Evolutionary conservation across 768 basidiomycete species (phyloP).

Genomic region (Lactifluus rugatus): DNA sequence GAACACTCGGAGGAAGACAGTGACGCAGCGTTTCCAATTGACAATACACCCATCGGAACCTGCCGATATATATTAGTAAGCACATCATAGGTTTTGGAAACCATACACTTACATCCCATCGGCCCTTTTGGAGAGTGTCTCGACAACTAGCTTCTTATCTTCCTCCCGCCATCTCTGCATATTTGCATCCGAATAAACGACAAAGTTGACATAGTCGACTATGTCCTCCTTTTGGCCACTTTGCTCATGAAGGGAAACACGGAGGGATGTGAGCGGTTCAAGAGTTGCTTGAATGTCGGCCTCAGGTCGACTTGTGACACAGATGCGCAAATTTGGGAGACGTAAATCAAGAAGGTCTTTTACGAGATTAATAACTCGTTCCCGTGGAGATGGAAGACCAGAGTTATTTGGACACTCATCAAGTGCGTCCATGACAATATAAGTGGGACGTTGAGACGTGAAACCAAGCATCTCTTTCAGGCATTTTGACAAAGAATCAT

Average conservation of each 20-base stretch:
- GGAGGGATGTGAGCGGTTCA: not conserved
- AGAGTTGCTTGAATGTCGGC: not conserved
- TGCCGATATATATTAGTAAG: not conserved
- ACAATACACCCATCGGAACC: not conserved
- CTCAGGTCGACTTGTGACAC: not conserved
- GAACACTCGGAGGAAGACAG: not conserved
- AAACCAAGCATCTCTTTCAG: not conserved
- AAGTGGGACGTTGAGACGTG: not conserved
- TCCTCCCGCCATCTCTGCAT: conserved; percentile 9
- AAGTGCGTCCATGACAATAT: not conserved
- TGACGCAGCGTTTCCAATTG: not conserved
- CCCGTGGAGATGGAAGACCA: not conserved
- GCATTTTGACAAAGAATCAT: not conserved
- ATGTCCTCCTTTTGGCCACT: conserved; percentile 1
- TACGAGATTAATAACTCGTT: not conserved
- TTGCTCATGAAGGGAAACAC: conserved; percentile 1
- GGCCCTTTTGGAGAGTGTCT: not conserved
- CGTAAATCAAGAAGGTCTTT: not conserved
- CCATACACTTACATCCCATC: not conserved
- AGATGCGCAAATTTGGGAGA: not conserved
- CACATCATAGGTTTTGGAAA: too few relatives aligned
- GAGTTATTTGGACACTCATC: conserved; percentile 1
- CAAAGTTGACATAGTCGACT: not conserved
- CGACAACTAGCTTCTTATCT: not conserved
- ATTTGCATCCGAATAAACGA: not conserved